Evolutionary conservation across 179 eudicot genomes (phyloP), one percentile per base, ranked within the genome.

Genomic region (Silene noctiflora): DNA sequence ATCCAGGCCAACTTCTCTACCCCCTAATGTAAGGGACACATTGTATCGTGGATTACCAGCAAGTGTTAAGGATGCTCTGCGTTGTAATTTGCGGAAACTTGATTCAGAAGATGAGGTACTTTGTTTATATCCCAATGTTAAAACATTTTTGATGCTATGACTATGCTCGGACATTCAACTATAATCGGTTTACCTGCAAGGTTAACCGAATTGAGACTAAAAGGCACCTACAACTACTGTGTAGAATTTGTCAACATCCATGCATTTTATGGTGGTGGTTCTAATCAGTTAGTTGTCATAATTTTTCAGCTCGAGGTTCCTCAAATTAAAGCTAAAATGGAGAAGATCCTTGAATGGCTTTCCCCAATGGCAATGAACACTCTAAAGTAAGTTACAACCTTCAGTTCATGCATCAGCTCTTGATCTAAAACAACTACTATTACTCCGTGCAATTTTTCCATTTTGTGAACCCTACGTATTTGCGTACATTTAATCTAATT

Each of bases 241-340:
- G 7, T 31, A 20, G 4, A 29, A n/a, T 58, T 48, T 46, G 6
- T 53, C 20, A 8, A n/a, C 19, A 22, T 44, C 59, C 62, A 53
- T 66, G 35, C 59, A 11, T 31, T 10, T 7, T 58, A 27, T 76
- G 53, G 42, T 4, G 31, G 46, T 53, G n/a, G n/a, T n/a, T n/a
- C n/a, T n/a, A n/a, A n/a, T n/a, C n/a, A n/a, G n/a, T n/a, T n/a
- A n/a, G n/a, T n/a, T n/a, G n/a, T 39, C 11, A 2, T 19, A 77
- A 51, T 33, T 76, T 63, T 76, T 77, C 92, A 94, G 98, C 85
- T 88, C 59, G 81, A 93, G 69, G 79, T 90, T 70, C 85, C 98
- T 76, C 88, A 95, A 83, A 89, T 91, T 42, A 93, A 91, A 88
- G 93, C 93, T 69, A 96, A 95, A 84, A 95, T 95, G 96, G 97